phyloP scores from a whole-genome alignment of 2,329 filamentous ascomycete species.

The Bimuria novae-zelandiae region DNA sequence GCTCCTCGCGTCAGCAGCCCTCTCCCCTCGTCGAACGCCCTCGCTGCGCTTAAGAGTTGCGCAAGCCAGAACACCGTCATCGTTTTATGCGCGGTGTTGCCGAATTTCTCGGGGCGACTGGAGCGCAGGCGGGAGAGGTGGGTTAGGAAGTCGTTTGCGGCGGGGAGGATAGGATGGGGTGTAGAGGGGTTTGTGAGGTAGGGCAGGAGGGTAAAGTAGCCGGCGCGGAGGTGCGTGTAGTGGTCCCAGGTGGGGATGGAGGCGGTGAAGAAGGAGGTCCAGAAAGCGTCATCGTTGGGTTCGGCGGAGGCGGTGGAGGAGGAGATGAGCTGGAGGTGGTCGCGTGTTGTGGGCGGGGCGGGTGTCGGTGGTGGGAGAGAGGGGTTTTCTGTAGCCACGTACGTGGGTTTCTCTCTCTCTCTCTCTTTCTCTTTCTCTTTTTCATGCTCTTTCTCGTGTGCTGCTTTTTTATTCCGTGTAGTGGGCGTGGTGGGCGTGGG shows the following conservation, averaged over 20 bases:
- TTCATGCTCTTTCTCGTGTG: neutral
- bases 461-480: too few relatives aligned
- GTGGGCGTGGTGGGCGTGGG: too few relatives aligned
- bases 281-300: neutral
- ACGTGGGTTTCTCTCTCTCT: too few relatives aligned
- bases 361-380: neutral
- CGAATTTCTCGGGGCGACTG: neutral
- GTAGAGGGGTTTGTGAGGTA: neutral
- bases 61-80: neutral
- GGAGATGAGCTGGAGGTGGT: neutral
- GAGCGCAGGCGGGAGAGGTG: neutral
- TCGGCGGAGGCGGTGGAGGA: neutral
- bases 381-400: too few relatives aligned
- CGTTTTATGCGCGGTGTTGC: neutral
- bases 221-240: neutral
- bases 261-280: neutral
- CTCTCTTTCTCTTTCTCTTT: neutral
- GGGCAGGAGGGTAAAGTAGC: neutral
- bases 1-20: neutral
- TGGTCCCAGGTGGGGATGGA: neutral
- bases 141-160: neutral
- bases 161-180: neutral
- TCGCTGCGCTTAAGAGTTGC: neutral
- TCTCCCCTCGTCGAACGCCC: neutral
- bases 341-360: too few relatives aligned